A percentile compares a stretch with the other conserved stretches of the same genome.
These are phyloP conservation scores for Flaveria brownii DNA, from an alignment of 129 eudicot genomes.

Conservation along the genomic window DNA sequence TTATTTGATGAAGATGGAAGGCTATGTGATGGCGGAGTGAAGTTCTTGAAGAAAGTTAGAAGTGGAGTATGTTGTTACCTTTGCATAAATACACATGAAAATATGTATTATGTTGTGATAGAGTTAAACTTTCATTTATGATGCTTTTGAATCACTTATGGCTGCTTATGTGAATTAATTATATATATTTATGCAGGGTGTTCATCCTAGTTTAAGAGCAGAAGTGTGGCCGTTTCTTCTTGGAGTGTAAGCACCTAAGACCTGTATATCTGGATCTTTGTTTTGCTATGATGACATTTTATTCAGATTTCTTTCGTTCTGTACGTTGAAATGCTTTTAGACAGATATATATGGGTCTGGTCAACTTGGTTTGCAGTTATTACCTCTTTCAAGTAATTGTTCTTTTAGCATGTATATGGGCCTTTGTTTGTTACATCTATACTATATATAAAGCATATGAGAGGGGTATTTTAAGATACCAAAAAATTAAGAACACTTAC, in stretches of 20 bases:
- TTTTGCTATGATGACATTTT: constrained; percentile 1
- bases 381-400: constrained; percentile 1
- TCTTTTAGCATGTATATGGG: background rate
- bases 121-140: background rate
- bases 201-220: constrained; percentile 71
- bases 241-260: constrained; percentile 62
- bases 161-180: background rate
- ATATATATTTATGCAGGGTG: constrained; percentile 56
- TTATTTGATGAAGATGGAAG: constrained; percentile 66
- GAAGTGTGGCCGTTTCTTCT: constrained; percentile 93
- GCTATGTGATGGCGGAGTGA: constrained; percentile 69
- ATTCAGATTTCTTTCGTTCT: background rate
- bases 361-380: constrained; percentile 7
- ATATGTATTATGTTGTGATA: background rate
- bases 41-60: constrained; percentile 79
- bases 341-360: background rate
- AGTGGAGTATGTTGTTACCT: constrained; percentile 57
- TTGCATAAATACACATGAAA: background rate
- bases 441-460: too few species aligned
- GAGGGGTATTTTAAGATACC: too few species aligned
- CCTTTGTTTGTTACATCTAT: constrained; percentile 1
- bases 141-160: background rate
- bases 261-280: background rate
- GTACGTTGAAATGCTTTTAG: background rate
- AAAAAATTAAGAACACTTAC: too few species aligned